A percentile compares a stretch with the other conserved stretches of the same genome.
These are phyloP conservation scores for Stephania japonica DNA, from an alignment of 164 flowering plant species.

Conservation along the genomic window DNA sequence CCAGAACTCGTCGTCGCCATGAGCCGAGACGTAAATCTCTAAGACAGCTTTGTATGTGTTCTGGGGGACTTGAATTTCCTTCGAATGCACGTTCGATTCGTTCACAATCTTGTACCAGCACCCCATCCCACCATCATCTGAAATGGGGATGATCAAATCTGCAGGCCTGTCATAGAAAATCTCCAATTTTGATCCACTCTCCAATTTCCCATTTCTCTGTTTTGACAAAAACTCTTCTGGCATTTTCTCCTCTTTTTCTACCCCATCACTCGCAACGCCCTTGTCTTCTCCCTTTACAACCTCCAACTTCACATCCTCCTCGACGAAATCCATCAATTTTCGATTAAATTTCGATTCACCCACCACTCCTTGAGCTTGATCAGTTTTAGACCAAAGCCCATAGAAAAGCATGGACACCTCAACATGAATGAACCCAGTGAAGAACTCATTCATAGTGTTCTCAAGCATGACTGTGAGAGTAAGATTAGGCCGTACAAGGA, in stretches of 20 bases:
- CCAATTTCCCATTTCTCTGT: not conserved
- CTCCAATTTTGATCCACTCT: not conserved
- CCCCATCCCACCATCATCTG: constrained; percentile 33
- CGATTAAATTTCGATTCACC: not conserved
- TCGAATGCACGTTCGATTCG: constrained; percentile 29
- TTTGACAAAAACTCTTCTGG: not conserved
- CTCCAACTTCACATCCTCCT: not conserved
- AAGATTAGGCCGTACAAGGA: constrained; percentile 32
- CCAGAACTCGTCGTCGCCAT: constrained; percentile 90
- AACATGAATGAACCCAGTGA: constrained; percentile 62
- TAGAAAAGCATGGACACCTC: constrained; percentile 41
- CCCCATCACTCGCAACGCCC: not conserved
- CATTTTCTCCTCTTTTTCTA: not conserved
- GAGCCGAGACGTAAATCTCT: constrained; percentile 70
- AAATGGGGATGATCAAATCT: constrained; percentile 66
- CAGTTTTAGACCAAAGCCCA: not conserved
- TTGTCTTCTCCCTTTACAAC: not conserved
- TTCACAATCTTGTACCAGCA: constrained; percentile 61
- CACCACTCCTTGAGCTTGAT: not conserved
- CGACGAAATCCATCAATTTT: not conserved
- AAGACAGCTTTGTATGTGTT: constrained; percentile 47
- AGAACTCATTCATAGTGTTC: constrained; percentile 54
- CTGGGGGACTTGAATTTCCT: constrained; percentile 37
- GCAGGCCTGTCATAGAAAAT: constrained; percentile 33
- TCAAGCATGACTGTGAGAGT: constrained; percentile 76